Evolutionary conservation across 805 yeast genomes (phyloP).

Genomic region (Starmerella roubikii): DNA sequence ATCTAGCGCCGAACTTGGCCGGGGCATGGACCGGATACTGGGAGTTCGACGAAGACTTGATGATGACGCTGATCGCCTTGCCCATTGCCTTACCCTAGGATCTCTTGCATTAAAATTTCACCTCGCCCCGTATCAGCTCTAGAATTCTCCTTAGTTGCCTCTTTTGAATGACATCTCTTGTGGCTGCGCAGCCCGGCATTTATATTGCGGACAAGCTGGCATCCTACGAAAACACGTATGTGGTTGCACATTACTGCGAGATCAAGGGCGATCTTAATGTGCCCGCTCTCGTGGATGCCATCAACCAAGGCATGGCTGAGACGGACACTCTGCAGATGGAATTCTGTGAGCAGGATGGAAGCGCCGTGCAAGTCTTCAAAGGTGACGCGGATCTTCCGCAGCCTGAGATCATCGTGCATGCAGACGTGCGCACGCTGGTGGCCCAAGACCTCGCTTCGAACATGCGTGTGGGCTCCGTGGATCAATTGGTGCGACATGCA

Average conservation of each 20-base stretch:
- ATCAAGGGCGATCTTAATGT: slow-evolving; percentile 5
- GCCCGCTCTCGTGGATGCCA: slow-evolving; percentile 1
- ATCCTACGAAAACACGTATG: slow-evolving; percentile 7
- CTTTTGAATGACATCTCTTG: slow-evolving; percentile 8
- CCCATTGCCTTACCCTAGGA: too few relatives aligned
- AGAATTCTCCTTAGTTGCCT: too few relatives aligned
- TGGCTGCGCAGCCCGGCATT: slow-evolving; percentile 16
- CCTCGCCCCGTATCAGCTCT: too few relatives aligned
- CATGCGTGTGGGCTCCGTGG: slow-evolving; percentile 3
- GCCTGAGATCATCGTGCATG: slow-evolving; percentile 3
- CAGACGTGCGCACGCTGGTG: slow-evolving; percentile 7
- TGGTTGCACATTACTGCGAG: slow-evolving; percentile 9
- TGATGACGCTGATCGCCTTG: too few relatives aligned
- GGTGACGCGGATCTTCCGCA: neutral
- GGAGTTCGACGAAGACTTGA: too few relatives aligned
- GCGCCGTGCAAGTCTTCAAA: slow-evolving; percentile 2
- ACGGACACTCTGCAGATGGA: slow-evolving; percentile 9
- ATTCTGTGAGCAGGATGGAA: slow-evolving; percentile 5
- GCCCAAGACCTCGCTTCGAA: slow-evolving; percentile 1
- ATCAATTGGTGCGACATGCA: slow-evolving; percentile 2
- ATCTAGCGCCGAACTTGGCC: too few relatives aligned
- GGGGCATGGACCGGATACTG: too few relatives aligned
- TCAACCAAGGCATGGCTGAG: slow-evolving; percentile 8
- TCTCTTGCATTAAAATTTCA: too few relatives aligned
- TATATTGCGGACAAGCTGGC: slow-evolving; percentile 13